These are phyloP conservation scores for Dimargaris xerosporica DNA, from an alignment of 192 early-diverging fungal genomes.

Conservation along the genomic window DNA sequence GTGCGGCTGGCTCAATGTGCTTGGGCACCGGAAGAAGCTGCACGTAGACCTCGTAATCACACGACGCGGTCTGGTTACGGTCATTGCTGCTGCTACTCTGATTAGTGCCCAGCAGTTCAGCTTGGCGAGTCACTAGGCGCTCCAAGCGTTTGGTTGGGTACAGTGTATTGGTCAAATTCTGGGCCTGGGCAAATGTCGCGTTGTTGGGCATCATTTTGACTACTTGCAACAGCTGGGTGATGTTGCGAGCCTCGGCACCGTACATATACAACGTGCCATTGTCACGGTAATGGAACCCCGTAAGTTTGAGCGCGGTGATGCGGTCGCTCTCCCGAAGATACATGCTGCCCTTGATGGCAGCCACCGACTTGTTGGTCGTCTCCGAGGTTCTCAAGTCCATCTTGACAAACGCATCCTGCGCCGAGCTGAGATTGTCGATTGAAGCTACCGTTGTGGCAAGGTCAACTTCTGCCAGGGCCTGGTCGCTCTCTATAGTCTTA, in stretches of 20 bases:
- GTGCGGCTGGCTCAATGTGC: not conserved
- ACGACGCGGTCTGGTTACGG: not conserved
- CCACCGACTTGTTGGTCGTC: constrained; percentile 1
- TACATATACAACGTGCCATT: constrained; percentile 17
- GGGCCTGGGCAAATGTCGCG: constrained; percentile 15
- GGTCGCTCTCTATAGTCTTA: constrained; percentile 6
- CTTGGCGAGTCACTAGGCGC: constrained; percentile 14
- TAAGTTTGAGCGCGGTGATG: constrained; percentile 10
- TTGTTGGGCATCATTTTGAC: constrained; percentile 18
- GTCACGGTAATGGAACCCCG: constrained; percentile 19
- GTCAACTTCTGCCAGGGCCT: constrained; percentile 10
- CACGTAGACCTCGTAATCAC: not conserved
- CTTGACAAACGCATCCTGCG: constrained; percentile 7
- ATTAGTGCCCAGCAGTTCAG: not conserved
- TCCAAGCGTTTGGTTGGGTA: constrained; percentile 13
- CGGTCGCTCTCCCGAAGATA: constrained; percentile 9
- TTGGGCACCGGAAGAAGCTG: not conserved
- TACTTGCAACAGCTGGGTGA: constrained; percentile 14
- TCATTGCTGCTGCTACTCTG: not conserved
- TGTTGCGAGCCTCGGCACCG: constrained; percentile 14
- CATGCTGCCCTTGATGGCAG: constrained; percentile 15
- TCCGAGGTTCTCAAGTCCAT: constrained; percentile 14
- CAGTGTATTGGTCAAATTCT: constrained; percentile 11
- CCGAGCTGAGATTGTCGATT: no score
- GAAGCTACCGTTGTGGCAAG: not conserved